These are phyloP conservation scores for Paxillus ammoniavirescens DNA, from an alignment of 768 basidiomycete species.

Conservation along the genomic window DNA sequence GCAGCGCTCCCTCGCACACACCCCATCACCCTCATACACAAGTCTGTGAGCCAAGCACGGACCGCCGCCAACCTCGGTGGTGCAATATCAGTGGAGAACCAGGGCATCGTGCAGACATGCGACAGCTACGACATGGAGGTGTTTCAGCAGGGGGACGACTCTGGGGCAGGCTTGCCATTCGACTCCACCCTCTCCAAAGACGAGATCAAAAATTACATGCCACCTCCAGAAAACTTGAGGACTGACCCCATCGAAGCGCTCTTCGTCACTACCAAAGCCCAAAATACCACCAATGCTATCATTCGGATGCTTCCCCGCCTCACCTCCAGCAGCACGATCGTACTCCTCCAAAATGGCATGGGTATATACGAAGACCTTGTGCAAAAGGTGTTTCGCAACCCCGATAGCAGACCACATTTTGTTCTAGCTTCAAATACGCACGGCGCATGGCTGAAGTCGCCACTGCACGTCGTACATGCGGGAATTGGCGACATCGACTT, in stretches of 20 bases:
- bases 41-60: conserved; percentile 39
- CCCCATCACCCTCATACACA: conserved; percentile 71
- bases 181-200: conserved; percentile 12
- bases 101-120: conserved; percentile 43
- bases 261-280: conserved; percentile 80
- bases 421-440: conserved; percentile 83
- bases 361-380: conserved; percentile 84
- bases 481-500: conserved; percentile 74
- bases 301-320: conserved; percentile 60
- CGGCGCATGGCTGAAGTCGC: conserved; percentile 60
- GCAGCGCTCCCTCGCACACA: conserved; percentile 48
- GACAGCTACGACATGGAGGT: conserved; percentile 51
- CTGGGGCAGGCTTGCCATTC: conserved; percentile 20
- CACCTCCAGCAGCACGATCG: conserved; percentile 69
- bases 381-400: conserved; percentile 66
- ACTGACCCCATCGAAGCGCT: conserved; percentile 64
- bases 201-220: conserved; percentile 13
- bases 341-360: conserved; percentile 95
- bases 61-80: conserved; percentile 33
- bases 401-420: conserved; percentile 75
- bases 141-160: conserved; percentile 32
- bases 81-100: conserved; percentile 46
- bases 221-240: conserved; percentile 12
- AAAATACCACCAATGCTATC: conserved; percentile 59
- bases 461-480: conserved; percentile 62